Base-by-base conservation (phyloP, 169 alveolate species). In the Babesia ovis region DNA sequence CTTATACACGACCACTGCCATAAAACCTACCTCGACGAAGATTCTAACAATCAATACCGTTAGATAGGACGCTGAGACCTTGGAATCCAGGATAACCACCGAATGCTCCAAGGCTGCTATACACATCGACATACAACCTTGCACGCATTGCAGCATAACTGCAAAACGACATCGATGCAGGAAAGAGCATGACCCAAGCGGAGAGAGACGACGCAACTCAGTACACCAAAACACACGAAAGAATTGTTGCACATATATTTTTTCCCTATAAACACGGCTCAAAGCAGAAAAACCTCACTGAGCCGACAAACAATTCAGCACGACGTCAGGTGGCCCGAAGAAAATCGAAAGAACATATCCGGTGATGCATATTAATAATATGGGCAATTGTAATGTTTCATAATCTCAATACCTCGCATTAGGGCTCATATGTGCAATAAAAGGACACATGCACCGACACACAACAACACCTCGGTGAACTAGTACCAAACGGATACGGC, bases 61-160 rank as follows among this genome's bases (percentile, higher is more conserved):
- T 5, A 48, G 12, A 18, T 6, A 12, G 27, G 27, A 18, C 5
- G 5, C 27, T 6, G 56, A 6, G 20, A 20, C 56, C 20, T 12
- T 20, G 14, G 56, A 48, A 48, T 12, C 27, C 27, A 12, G 14
- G 56, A 48, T 18, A 18, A 48, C 20, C 56, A 48, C 5, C 20
- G 27, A 48, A 12, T 48, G 56, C 20, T 5, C 56, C 5, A 20
- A 8, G 5, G 14, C 27, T 8, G 56, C 31, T 51, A 32, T 43
- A 61, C 71, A 61, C 71, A 61, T 61, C 45, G 32, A 41, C 25
- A 4, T 61, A 61, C 57, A 35, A 25, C 61, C n/a, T n/a, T 48
- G 74, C 74, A 64, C 74, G 74, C 59, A n/a, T 6, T 64, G 74
- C 74, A 64, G 74, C 74, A 23, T 4, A 48, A n/a, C 34, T 37